Evolutionary conservation across 116 monocot genomes (phyloP), one percentile per base, ranked within the genome.

Genomic region (Posidonia oceanica): DNA sequence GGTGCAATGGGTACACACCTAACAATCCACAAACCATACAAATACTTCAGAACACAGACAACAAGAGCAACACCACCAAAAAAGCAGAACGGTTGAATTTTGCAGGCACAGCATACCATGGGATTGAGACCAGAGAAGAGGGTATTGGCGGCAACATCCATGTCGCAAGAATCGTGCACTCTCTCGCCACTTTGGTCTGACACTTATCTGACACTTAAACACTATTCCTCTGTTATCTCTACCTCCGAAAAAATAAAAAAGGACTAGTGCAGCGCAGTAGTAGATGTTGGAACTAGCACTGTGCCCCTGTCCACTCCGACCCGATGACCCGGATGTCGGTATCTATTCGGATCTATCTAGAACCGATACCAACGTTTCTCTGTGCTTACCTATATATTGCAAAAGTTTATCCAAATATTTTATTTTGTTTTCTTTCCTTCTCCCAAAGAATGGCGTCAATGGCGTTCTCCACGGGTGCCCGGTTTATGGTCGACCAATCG

Each of bases 81-180:
- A 13, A 14, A 38, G 63, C 2, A 4, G 12, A 55, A 15, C 21
- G 3, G 21, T 48, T 13, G 14, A 44, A 61, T 48, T 42, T 18
- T 51, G 53, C 23, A 72, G 10, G 52, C 0, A 72, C 17, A 2
- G n/a, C n/a, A 53, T 60, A 78, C 78, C 73, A 52, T 5, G 29
- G 69, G 69, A 63, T 44, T 73, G 55, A 64, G 54, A 78, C 56
- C 53, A 16, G 14, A 48, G 48, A 57, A 29, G 54, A 69, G 51
- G 40, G 61, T 61, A 21, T 22, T 53, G 53, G 48, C 53, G 4
- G 21, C 20, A 58, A 58, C 16, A 21, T 17, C 17, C 58, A 58
- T 58, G 17, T 3, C 58, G 58, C 39, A 39, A 44, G 64, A 39
- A 64, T 38, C 48, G 11, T 48, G 7, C 48, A 48, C 48, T 2